phyloP scores from a whole-genome alignment of 306 rosid genomes.

The Vicia sativa region DNA sequence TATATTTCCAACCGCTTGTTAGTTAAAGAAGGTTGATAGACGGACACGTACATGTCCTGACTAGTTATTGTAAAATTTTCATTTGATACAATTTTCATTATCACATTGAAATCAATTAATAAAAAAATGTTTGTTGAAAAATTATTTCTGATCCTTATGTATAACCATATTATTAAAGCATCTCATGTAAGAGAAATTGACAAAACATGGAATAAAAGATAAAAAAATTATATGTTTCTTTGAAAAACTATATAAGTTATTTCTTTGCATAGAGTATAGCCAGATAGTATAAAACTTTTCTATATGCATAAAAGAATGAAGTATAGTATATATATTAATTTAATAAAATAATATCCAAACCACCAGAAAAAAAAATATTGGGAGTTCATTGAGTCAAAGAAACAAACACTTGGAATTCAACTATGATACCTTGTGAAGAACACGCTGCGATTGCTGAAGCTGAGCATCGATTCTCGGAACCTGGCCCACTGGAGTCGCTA shows the following conservation, averaged over 20 bases:
- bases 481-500: slow-evolving; percentile 95
- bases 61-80: no score
- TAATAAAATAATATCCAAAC: neutral
- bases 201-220: neutral
- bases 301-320: neutral
- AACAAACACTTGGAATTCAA: neutral
- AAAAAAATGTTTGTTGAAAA: no score
- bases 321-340: neutral
- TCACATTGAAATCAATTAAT: no score
- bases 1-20: no score
- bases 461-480: slow-evolving; percentile 81
- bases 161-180: neutral
- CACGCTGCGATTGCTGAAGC: slow-evolving; percentile 74
- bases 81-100: no score
- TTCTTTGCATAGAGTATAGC: neutral
- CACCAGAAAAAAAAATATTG: neutral
- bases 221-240: neutral
- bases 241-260: no score
- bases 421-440: slow-evolving; percentile 37
- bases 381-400: neutral
- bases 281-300: neutral
- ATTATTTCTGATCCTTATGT: no score
- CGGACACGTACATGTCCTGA: no score
- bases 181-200: neutral
- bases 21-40: no score